Evolutionary conservation across 805 yeast species (phyloP).

Genomic region (Yamadazyma kitorensis): DNA sequence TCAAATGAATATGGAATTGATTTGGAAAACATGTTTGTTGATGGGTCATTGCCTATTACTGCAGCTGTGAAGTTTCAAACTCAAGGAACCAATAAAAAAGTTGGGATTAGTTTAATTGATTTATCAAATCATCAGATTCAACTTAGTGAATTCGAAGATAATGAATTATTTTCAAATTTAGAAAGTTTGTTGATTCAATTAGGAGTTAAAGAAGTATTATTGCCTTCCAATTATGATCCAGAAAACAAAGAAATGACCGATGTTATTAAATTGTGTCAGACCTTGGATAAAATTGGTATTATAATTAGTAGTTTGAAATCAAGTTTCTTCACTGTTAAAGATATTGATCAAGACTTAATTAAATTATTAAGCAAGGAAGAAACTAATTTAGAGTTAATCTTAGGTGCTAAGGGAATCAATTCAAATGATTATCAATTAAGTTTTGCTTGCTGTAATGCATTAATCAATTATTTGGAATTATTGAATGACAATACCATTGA

Average conservation of each 20-base stretch:
- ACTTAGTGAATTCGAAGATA: constrained; percentile 77
- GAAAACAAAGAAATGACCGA: constrained; percentile 47
- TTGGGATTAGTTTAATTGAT: constrained; percentile 83
- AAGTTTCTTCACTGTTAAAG: constrained; percentile 58
- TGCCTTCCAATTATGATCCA: constrained; percentile 45
- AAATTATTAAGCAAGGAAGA: constrained; percentile 49
- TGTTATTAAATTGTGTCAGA: constrained; percentile 60
- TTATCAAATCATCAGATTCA: constrained; percentile 65
- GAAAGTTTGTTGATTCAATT: constrained; percentile 85
- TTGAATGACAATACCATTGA: constrained; percentile 55
- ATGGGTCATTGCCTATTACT: constrained; percentile 38
- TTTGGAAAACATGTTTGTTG: constrained; percentile 61
- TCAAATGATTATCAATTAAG: constrained; percentile 48
- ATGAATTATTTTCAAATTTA: constrained; percentile 80
- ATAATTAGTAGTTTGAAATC: constrained; percentile 60
- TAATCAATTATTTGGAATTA: constrained; percentile 65
- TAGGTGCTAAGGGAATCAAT: constrained; percentile 54
- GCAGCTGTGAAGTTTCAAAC: constrained; percentile 38
- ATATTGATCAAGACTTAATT: constrained; percentile 74
- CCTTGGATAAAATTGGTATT: constrained; percentile 71
- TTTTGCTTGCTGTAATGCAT: constrained; percentile 62
- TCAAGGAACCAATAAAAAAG: constrained; percentile 40
- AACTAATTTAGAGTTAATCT: constrained; percentile 38
- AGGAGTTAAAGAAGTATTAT: constrained; percentile 80
- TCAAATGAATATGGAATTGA: constrained; percentile 36